Conservation (phyloP, 441 rosid genomes). For the Dalechampia spathulata region DNA sequence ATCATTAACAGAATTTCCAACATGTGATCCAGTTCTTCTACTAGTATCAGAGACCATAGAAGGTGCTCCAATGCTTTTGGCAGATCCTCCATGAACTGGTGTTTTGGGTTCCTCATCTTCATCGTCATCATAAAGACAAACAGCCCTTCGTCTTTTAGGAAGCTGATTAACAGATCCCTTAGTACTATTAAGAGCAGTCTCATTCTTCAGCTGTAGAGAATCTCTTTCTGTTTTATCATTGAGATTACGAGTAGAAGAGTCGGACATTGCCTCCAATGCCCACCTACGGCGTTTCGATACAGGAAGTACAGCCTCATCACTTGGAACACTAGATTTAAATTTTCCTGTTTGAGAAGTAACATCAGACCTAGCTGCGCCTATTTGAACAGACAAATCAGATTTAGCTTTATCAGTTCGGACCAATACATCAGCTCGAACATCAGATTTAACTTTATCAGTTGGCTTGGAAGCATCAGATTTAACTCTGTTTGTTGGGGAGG, state of each 20-base stretch:
- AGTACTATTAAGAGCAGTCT: conserved; percentile 23
- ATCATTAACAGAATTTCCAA: conserved; percentile 21
- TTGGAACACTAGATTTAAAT: conserved; percentile 33
- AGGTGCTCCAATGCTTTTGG: conserved; percentile 29
- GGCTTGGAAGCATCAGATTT: conserved; percentile 18
- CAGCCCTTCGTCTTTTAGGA: conserved; percentile 80
- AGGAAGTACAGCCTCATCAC: conserved; percentile 61
- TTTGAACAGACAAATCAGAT: conserved; percentile 22
- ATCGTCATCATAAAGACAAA: conserved; percentile 65
- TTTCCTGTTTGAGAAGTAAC: conserved; percentile 15
- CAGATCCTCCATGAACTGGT: conserved; percentile 77
- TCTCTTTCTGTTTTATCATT: conserved; percentile 40
- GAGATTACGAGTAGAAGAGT: conserved; percentile 34
- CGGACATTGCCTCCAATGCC: conserved; percentile 52
- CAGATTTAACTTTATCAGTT: conserved; percentile 14
- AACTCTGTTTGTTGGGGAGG: conserved; percentile 15
- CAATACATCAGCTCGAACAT: conserved; percentile 13
- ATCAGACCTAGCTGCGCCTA: conserved; percentile 12
- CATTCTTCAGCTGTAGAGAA: conserved; percentile 31
- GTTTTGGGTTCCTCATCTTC: conserved; percentile 83
- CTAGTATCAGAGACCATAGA: conserved; percentile 28
- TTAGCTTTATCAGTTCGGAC: conserved; percentile 22
- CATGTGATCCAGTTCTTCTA: conserved; percentile 25
- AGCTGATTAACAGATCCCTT: conserved; percentile 32
- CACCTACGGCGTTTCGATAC: conserved; percentile 49